Evolutionary conservation across 257 asterid genomes (phyloP), one percentile per base, ranked within the genome.

Genomic region (Solanum arcanum): DNA sequence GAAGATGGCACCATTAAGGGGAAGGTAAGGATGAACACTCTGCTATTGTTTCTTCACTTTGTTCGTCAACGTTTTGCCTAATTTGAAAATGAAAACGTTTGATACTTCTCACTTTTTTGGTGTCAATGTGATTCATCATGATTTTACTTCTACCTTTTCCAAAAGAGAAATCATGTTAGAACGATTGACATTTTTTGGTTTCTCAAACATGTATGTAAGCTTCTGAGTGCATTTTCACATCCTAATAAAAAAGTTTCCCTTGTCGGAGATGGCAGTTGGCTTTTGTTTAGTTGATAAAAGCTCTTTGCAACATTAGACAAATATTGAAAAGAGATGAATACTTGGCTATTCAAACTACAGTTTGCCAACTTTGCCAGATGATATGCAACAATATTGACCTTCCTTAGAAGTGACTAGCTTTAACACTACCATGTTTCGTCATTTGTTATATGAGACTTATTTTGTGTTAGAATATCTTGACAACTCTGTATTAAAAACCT

Each of bases 1-100:
- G 95, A 93, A 0, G 98, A 95, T 56, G 99, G 99, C 23, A 91
- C 94, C 0, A 74, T 94, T 33, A 89, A 25, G 41, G 91, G 88
- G 52, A 94, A 92, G 93, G 95, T 91, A 64, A 31, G 56, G 15
- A 41, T 56, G 3, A 9, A 66, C 5, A 7, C 16, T 18, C 37
- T 18, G 5, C 9, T 7, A 12, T 20, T n/a, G 39, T 39, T 33
- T 66, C 27, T 29, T 4, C 66, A 31, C n/a, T n/a, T 6, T 77
- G n/a, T 25, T 46, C 39, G 13, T 77, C n/a, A 77, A 42, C 42
- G 83, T 7, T 75, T 39, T 75, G 8, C 13, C 5, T 76, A 13
- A n/a, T 76, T 76, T 76, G 12, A n/a, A 44, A 25, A 31, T 37
- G 9, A 33, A 37, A 74, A 37, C 20, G 6, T 70, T 70, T 70